These are phyloP conservation scores for Micromonas commoda DNA, from an alignment of 139 green algal genomes.

Conservation along the genomic window DNA sequence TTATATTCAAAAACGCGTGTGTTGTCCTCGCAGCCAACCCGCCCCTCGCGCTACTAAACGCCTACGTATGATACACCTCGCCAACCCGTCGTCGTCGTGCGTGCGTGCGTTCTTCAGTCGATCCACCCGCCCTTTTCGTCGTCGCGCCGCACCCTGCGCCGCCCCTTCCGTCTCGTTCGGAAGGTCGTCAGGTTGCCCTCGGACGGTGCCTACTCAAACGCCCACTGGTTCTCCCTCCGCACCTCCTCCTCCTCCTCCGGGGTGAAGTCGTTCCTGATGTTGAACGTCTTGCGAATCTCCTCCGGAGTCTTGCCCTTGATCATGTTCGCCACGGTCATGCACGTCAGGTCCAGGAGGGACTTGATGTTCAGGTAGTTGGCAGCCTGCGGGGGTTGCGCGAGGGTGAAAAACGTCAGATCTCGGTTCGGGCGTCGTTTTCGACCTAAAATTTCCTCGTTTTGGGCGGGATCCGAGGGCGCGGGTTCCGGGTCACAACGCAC, in stretches of 20 bases:
- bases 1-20: too few species aligned
- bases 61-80: too few species aligned
- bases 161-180: too few species aligned
- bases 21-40: too few species aligned
- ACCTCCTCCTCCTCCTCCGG: constrained; percentile 89
- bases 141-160: too few species aligned
- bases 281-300: constrained; percentile 93
- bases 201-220: constrained; percentile 64
- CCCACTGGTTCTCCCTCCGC: constrained; percentile 85
- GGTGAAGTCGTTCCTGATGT: constrained; percentile 82
- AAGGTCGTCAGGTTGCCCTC: background rate
- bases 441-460: too few species aligned
- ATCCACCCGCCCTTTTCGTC: background rate
- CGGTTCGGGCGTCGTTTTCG: too few species aligned
- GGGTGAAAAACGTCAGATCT: too few species aligned
- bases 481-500: constrained; percentile 6
- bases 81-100: background rate
- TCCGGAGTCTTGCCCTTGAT: constrained; percentile 91
- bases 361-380: constrained; percentile 99
- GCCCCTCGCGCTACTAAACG: too few species aligned
- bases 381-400: constrained; percentile 46
- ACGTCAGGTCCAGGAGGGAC: constrained; percentile 90
- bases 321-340: constrained; percentile 95
- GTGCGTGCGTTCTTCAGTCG: background rate
- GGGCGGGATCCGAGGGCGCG: too few species aligned